Evolutionary conservation across 2,329 filamentous ascomycete species (phyloP), one percentile per base, ranked within the genome.

Genomic region (Botrytis squamosa): DNA sequence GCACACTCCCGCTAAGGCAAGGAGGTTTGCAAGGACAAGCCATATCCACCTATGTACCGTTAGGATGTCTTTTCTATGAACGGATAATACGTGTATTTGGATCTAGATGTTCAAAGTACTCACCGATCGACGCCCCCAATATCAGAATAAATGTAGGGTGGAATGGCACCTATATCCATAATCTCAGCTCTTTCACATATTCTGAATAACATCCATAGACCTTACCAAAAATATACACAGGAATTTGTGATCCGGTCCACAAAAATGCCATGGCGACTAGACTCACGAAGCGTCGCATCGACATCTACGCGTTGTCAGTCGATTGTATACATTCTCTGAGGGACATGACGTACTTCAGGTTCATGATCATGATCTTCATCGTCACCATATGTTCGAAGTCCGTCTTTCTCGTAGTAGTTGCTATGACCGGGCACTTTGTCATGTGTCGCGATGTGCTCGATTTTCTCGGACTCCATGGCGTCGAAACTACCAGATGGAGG

Each of bases 161-260:
- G 85, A 73, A 86, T 84, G 40, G 83, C 84, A n/a, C 81, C 83
- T 84, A 22, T 1, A n/a, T 10, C 9, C 40, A 66, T 9, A 60
- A 69, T 4, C 12, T 74, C n/a, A 74, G 74, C 20, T 40, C 20
- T 49, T 18, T 12, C 20, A 57, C 18, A 29, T 2, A 18, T 12
- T n/a, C 22, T n/a, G 22, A n/a, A 64, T 22, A 3, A 22, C 29
- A 59, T 18, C 4, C 14, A 20, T 12, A 33, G 18, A 65, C 22
- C 55, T 44, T 38, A 83, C 85, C 85, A 74, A 86, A 86, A 7
- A 87, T 79, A 77, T 86, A 87, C 14, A 90, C 83, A 1, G 88
- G 88, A 68, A 90, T 89, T 76, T 90, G 88, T 72, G 85, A 88
- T 44, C 87, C 88, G 69, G 87, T 88, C 88, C 88, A 90, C 42